phyloP scores from a whole-genome alignment of 495 filamentous ascomycete genomes.

The Neurospora tetraspora region DNA sequence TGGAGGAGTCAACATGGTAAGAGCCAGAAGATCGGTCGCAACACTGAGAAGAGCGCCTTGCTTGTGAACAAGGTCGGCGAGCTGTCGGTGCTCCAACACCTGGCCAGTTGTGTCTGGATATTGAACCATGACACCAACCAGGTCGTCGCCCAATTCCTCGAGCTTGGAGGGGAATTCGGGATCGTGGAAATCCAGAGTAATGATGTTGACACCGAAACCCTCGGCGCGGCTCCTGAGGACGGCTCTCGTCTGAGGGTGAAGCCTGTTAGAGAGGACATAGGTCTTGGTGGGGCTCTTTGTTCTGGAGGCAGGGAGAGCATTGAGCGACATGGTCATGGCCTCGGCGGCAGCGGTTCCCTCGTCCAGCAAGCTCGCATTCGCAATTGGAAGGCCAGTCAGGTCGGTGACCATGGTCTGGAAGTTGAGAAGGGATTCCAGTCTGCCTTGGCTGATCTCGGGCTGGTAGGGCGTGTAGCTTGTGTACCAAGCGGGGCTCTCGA shows the following conservation, averaged over 20 bases:
- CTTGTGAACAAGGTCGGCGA: conserved; percentile 71
- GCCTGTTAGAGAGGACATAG: conserved; percentile 71
- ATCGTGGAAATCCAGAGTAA: conserved; percentile 58
- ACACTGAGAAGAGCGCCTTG: conserved; percentile 77
- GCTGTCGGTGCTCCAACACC: conserved; percentile 59
- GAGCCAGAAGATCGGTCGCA: conserved; percentile 82
- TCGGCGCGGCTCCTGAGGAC: conserved; percentile 84
- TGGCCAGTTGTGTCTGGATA: conserved; percentile 89
- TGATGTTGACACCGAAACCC: conserved; percentile 81
- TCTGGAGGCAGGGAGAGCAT: conserved; percentile 58
- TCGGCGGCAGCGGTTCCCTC: conserved; percentile 93
- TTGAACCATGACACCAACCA: conserved; percentile 88
- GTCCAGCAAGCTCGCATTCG: conserved; percentile 91
- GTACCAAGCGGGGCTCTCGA: conserved; percentile 96
- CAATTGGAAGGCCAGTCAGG: conserved; percentile 77
- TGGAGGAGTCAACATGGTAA: conserved; percentile 84
- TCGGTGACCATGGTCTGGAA: conserved; percentile 94
- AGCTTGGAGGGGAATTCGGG: conserved; percentile 49
- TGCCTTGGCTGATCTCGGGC: conserved; percentile 94
- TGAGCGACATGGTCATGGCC: conserved; percentile 92
- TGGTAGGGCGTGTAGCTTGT: conserved; percentile 99
- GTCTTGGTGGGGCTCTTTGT: conserved; percentile 69
- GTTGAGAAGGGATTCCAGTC: conserved; percentile 87
- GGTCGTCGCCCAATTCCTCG: conserved; percentile 65
- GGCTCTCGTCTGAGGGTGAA: conserved; percentile 83